Base-by-base conservation (phyloP, 2,329 filamentous ascomycete genomes). In the Sporothrix dimorphospora region DNA sequence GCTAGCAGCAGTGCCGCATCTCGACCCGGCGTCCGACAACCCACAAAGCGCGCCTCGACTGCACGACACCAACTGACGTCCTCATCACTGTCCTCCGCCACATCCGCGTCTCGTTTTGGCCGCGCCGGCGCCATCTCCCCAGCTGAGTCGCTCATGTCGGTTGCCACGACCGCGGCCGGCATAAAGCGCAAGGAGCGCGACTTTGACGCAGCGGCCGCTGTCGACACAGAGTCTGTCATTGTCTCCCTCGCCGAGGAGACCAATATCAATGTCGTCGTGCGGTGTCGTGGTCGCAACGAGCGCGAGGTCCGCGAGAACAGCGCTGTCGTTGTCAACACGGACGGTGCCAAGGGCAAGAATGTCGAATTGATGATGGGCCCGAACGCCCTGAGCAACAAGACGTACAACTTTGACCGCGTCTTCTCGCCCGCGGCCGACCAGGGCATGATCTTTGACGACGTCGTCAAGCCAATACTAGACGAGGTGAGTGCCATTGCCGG, bases 261-360 rank as follows among this genome's bases (percentile, higher is more conserved):
- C 8, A 99, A 98, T 80, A 99, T 99, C 82, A 96, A 97, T 80
- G 96, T 99, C 63, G 94, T 98, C 45, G 97, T 99, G 72, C 89
- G 96, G 75, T 99, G 95, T 83, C 89, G 96, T 76, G 96, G 95
- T 5, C 91, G 96, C 75, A 98, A 93, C 79, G 93, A 97, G 77
- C 91, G 95, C 76, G 96, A 99, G 83, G 90, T 98, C 70, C 88
- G 90, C 77, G 96, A 99, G 81, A 99, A 97, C 82, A 98, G 94
- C 79, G 93, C 94, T 51, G 94, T 98, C 1, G 94, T 98, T 1
- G 90, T 99, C 11, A 90, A 88, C 30, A 95, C 94, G 3, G 92
- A 96, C 76, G 94, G 93, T n/a, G 90, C 94, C 74, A 95, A 93
- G 81, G 94, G 94, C 59, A 94, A 92, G 78, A 88, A 87, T 51